A percentile compares a stretch with the other conserved stretches of the same genome.
Conservation (phyloP, 2,329 filamentous ascomycete species). For the Clonostachys byssicola region DNA sequence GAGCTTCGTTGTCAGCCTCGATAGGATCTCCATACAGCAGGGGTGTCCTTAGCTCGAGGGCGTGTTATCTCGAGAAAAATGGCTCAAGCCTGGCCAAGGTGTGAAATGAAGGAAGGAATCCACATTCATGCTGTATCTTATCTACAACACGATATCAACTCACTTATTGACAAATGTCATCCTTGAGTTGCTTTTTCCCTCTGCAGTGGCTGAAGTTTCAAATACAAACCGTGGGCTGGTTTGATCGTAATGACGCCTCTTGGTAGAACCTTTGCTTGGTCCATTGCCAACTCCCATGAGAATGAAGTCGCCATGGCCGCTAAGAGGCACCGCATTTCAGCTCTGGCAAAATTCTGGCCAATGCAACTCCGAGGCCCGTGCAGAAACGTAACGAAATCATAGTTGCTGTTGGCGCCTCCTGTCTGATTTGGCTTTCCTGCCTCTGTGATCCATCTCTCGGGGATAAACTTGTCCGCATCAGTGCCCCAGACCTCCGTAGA, state of each 20-base stretch:
- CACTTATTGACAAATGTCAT: too few species aligned
- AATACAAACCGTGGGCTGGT: slow-evolving; percentile 61
- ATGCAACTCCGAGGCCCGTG: slow-evolving; percentile 39
- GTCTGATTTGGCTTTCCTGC: slow-evolving; percentile 50
- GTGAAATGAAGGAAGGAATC: too few species aligned
- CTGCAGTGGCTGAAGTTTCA: slow-evolving; percentile 34
- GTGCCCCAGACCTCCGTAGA: slow-evolving; percentile 61
- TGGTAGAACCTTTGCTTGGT: slow-evolving; percentile 55
- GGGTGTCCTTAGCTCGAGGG: too few species aligned
- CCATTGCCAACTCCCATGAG: slow-evolving; percentile 50
- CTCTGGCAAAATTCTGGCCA: slow-evolving; percentile 55
- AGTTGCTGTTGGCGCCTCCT: slow-evolving; percentile 67
- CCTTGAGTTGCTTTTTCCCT: background rate
- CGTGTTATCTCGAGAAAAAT: too few species aligned
- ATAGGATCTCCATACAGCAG: too few species aligned
- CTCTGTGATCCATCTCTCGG: slow-evolving; percentile 59
- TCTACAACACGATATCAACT: too few species aligned
- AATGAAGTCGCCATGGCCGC: slow-evolving; percentile 64
- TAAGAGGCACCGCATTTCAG: slow-evolving; percentile 70
- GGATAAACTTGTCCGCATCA: slow-evolving; percentile 62
- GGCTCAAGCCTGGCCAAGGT: too few species aligned
- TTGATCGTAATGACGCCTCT: slow-evolving; percentile 61
- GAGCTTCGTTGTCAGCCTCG: too few species aligned
- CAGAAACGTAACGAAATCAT: slow-evolving; percentile 71
- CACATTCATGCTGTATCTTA: too few species aligned